Percentiles rank a stretch among this genome's conserved stretches.
Evolutionary conservation across 2,329 filamentous ascomycete genomes (phyloP).

Genomic region (Stagonosporopsis tanaceti): DNA sequence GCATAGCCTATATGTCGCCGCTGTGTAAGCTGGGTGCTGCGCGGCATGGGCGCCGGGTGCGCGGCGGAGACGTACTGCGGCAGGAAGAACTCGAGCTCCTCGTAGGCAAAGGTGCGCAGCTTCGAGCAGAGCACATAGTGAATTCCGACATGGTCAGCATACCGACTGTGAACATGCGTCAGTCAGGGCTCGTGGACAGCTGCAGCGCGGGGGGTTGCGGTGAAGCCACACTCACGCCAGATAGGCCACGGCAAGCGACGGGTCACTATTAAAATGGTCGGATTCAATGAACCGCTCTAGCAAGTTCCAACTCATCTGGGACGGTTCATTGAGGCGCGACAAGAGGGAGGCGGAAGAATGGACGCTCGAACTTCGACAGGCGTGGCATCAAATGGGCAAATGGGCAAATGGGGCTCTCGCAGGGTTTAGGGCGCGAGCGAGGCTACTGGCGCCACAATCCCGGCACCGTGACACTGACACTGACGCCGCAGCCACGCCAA

Average conservation of each 20-base stretch:
- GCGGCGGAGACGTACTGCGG: slow-evolving; percentile 59
- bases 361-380: slow-evolving; percentile 6
- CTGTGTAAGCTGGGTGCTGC: slow-evolving; percentile 52
- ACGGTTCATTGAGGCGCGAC: slow-evolving; percentile 49
- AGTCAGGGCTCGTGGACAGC: not conserved
- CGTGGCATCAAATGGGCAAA: slow-evolving; percentile 13
- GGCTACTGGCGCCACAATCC: slow-evolving; percentile 9
- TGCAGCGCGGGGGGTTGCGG: slow-evolving; percentile 21
- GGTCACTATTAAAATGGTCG: slow-evolving; percentile 92
- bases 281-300: slow-evolving; percentile 90
- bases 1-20: slow-evolving; percentile 63
- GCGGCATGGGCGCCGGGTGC: not conserved
- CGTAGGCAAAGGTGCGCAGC: slow-evolving; percentile 86
- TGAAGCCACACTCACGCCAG: slow-evolving; percentile 71
- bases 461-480: not conserved
- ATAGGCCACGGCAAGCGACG: slow-evolving; percentile 87
- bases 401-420: slow-evolving; percentile 12
- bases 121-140: slow-evolving; percentile 90
- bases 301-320: slow-evolving; percentile 75
- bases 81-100: slow-evolving; percentile 92
- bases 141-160: slow-evolving; percentile 88
- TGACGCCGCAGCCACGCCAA: not conserved
- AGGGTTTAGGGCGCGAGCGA: slow-evolving; percentile 15
- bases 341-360: slow-evolving; percentile 5
- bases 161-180: slow-evolving; percentile 67